phyloP scores from a whole-genome alignment of 164 flowering plant species.

The Piper longum region DNA sequence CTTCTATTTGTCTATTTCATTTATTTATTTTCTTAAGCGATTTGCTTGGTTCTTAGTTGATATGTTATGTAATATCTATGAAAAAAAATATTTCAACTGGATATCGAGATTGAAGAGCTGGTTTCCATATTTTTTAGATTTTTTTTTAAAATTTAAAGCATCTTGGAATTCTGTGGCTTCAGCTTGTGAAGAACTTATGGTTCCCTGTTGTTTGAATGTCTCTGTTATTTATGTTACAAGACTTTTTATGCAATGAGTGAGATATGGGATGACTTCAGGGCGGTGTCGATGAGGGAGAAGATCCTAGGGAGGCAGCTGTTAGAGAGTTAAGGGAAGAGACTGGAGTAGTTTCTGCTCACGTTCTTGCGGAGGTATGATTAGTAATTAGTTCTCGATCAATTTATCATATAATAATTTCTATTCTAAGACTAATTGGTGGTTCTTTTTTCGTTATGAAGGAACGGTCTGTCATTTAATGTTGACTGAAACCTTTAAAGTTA shows the following conservation, averaged over 20 bases:
- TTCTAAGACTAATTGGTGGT: neutral
- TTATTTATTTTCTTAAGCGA: neutral
- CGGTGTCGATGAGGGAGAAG: constrained; percentile 72
- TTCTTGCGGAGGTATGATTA: constrained; percentile 52
- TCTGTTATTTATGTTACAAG: neutral
- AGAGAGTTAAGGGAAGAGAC: constrained; percentile 90
- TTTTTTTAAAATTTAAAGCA: too few species aligned
- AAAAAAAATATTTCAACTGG: too few species aligned
- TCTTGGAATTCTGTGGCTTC: too few species aligned
- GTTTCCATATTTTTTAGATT: too few species aligned
- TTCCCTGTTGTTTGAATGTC: neutral
- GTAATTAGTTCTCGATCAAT: neutral
- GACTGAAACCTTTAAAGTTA: too few species aligned
- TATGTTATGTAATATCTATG: too few species aligned
- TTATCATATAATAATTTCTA: neutral
- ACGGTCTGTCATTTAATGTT: too few species aligned
- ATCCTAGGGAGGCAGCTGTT: constrained; percentile 57
- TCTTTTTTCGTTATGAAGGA: neutral
- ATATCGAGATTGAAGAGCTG: too few species aligned
- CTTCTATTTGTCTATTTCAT: constrained; percentile 1
- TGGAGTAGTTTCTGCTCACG: constrained; percentile 63
- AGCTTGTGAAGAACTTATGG: too few species aligned
- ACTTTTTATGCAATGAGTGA: neutral
- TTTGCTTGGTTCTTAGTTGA: too few species aligned
- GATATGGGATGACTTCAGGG: constrained; percentile 30